A percentile compares a stretch with the other conserved stretches of the same genome.
Conservation (phyloP, 2,329 filamentous ascomycete genomes). For the Emydomyces testavorans region DNA sequence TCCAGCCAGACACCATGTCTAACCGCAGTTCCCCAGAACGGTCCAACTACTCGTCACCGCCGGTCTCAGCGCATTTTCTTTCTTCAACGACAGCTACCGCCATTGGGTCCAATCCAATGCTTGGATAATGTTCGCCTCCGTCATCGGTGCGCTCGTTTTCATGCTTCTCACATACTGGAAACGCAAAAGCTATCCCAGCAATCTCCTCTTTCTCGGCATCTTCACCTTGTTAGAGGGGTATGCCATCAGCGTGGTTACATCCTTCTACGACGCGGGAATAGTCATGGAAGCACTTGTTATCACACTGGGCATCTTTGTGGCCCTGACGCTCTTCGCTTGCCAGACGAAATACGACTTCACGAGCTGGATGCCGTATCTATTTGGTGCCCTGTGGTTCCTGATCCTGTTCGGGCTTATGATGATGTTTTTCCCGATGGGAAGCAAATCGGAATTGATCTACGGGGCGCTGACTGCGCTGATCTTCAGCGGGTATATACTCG, state of each 20-base stretch:
- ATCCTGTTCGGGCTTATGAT: conserved; percentile 89
- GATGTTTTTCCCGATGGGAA: conserved; percentile 74
- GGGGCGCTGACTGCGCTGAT: conserved; percentile 70
- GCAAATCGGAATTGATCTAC: conserved; percentile 72
- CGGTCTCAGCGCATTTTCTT: conserved; percentile 68
- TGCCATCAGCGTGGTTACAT: conserved; percentile 81
- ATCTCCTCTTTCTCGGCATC: conserved; percentile 77
- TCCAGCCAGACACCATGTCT: too few species aligned
- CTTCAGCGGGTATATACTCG: conserved; percentile 88
- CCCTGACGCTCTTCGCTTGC: conserved; percentile 70
- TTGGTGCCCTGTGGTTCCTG: conserved; percentile 78
- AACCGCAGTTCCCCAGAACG: conserved; percentile 41
- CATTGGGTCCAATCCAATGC: conserved; percentile 74
- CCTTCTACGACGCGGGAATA: conserved; percentile 71
- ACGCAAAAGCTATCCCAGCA: conserved; percentile 87
- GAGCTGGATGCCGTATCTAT: conserved; percentile 89
- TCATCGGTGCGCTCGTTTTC: conserved; percentile 72
- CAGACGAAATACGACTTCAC: conserved; percentile 99
- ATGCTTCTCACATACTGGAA: conserved; percentile 90
- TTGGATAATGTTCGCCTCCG: conserved; percentile 75
- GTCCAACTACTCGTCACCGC: conserved; percentile 80
- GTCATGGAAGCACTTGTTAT: conserved; percentile 85
- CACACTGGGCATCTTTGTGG: conserved; percentile 57
- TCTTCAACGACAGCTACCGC: conserved; percentile 70
- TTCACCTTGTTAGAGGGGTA: conserved; percentile 94